Evolutionary conservation across 352 stramenopile species (phyloP), one percentile per base, ranked within the genome.

Genomic region (Pythium periplocum): DNA sequence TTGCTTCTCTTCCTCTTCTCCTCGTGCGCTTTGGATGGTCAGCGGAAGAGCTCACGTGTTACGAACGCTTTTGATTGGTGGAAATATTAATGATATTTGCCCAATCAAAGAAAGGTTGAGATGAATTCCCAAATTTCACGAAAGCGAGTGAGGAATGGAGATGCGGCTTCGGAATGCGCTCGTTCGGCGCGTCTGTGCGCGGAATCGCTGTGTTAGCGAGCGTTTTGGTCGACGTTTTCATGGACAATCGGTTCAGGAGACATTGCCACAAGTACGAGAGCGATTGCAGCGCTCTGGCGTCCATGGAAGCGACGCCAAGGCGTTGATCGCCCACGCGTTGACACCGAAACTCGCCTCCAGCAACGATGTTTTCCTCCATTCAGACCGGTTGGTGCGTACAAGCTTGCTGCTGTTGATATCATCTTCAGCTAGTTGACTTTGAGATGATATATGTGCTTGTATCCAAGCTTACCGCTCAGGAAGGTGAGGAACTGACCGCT

Each of bases 301-400:
- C 42, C 49, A 35, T n/a, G 42, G 33, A 40, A 58, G 48, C 38
- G 79, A 87, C 51, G 73, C 79, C 26, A 88, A 87, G 64, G 67
- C 62, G 17, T 54, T 90, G 40, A 49, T 88, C 5, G 75, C 79
- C 39, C 58, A 75, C 37, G 73, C 73, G 46, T 50, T 90, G 38
- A 50, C 59, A 17, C 76, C 73, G 4, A 61, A 39, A 31, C 61
- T 87, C 8, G 12, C 35, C 2, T 61, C 45, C 39, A 75, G 71
- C 57, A 86, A 71, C 54, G 75, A 86, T 44, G 58, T 88, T 6
- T 75, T 88, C 43, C 68, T 90, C 38, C 63, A 82, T 38, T 59
- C 57, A 35, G 69, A 87, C 26, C 75, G 75, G 2, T 39, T 64
- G 58, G 69, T 80, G 53, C 11, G 30, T 32, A 6, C 40, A 37